These are phyloP conservation scores for Crucibulum laeve DNA, from an alignment of 768 basidiomycete species.

Conservation along the genomic window DNA sequence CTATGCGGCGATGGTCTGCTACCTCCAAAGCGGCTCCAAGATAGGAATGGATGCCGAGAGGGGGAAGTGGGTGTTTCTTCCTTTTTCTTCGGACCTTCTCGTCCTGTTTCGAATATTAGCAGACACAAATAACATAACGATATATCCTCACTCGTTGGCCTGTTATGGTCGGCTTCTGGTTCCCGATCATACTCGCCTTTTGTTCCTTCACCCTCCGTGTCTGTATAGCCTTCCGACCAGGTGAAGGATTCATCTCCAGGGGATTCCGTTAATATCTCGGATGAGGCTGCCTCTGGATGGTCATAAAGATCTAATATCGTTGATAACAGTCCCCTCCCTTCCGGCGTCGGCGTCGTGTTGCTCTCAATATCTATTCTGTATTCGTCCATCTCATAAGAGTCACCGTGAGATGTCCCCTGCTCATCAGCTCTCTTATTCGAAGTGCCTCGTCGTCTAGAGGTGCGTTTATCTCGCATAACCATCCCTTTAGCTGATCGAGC, in stretches of 20 bases:
- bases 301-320: constrained; percentile 3
- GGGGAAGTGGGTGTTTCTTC: not conserved
- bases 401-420: not conserved
- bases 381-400: not conserved
- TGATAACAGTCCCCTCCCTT: constrained; percentile 1
- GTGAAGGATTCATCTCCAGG: no score
- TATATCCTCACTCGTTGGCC: no score
- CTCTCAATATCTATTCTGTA: not conserved
- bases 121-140: no score
- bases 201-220: not conserved
- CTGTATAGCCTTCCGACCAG: not conserved
- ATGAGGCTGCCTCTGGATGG: constrained; percentile 9
- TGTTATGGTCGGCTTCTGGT: no score
- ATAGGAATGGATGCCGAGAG: constrained; percentile 2
- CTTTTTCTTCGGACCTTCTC: no score
- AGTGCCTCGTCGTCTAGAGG: not conserved
- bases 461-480: constrained; percentile 2
- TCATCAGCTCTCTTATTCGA: not conserved
- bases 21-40: constrained; percentile 9
- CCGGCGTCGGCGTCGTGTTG: not conserved
- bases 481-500: no score
- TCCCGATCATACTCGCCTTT: not conserved
- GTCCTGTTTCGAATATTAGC: no score
- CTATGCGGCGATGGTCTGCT: constrained; percentile 35
- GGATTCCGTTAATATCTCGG: no score